These are phyloP conservation scores for Lasiodiplodia sp. DNA, from an alignment of 2,329 filamentous ascomycete species.

Conservation along the genomic window DNA sequence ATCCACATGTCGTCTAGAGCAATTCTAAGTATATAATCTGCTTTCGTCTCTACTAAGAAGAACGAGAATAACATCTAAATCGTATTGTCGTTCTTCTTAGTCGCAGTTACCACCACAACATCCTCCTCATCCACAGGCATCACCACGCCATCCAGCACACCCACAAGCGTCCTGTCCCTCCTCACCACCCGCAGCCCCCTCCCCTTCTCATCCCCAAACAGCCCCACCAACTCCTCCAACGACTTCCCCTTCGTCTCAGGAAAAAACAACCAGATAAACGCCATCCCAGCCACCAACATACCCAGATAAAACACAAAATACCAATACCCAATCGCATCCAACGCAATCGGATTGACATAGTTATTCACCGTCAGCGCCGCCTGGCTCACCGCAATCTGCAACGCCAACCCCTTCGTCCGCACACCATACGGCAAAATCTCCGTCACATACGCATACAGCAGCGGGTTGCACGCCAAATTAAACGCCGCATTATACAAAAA, in stretches of 20 bases:
- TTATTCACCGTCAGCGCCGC: conserved; percentile 54
- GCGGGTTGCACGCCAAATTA: conserved; percentile 48
- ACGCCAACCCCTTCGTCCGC: conserved; percentile 51
- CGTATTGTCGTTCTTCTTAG: no score
- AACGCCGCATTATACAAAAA: conserved; percentile 49
- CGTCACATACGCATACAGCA: conserved; percentile 43
- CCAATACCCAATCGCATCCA: conserved; percentile 43
- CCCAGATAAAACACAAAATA: conserved; percentile 14
- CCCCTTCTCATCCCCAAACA: conserved; percentile 9
- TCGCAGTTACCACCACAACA: no score
- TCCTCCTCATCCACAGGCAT: conserved; percentile 20
- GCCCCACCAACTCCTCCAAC: conserved; percentile 4
- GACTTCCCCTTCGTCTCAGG: conserved; percentile 16
- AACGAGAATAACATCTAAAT: no score
- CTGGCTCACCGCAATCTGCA: conserved; percentile 56
- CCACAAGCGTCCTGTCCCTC: background rate
- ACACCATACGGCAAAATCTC: conserved; percentile 46
- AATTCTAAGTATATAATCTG: no score
- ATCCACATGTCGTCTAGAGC: no score
- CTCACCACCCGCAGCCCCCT: background rate
- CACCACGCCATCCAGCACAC: background rate
- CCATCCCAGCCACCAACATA: background rate
- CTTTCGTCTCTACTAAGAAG: no score
- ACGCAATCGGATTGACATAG: conserved; percentile 54
- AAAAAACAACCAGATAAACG: conserved; percentile 6